A percentile compares a stretch with the other conserved stretches of the same genome.
Evolutionary conservation across 176 grass and related monocot genomes (phyloP).

Genomic region (Secale cereale): DNA sequence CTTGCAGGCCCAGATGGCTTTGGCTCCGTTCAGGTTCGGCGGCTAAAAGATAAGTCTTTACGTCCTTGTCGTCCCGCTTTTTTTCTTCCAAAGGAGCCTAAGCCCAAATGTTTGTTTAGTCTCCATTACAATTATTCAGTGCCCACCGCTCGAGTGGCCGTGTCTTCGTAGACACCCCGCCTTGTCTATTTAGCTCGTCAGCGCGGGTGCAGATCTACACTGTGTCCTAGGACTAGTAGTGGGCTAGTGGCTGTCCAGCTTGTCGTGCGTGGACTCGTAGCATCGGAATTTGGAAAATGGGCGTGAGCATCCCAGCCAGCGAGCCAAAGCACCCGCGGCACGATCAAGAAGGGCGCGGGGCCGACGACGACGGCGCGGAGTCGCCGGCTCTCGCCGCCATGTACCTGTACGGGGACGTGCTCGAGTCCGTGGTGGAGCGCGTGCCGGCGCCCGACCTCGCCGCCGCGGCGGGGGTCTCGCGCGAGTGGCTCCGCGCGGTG

Average conservation of each 20-base stretch:
- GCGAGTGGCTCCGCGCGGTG: constrained; percentile 69
- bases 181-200: not conserved
- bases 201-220: not conserved
- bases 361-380: not conserved
- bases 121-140: not conserved
- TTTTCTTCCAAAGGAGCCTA: not conserved
- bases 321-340: constrained; percentile 17
- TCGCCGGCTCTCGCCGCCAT: constrained; percentile 27
- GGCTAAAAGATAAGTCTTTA: not conserved
- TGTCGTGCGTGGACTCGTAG: not conserved
- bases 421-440: constrained; percentile 60
- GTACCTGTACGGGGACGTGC: constrained; percentile 71
- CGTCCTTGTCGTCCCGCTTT: constrained; percentile 5
- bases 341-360: not conserved
- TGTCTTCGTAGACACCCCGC: not conserved
- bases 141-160: not conserved
- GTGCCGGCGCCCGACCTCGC: constrained; percentile 62
- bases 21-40: not conserved
- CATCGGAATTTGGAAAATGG: constrained; percentile 1
- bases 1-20: not conserved
- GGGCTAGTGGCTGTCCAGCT: not conserved
- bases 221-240: not conserved
- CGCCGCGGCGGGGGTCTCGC: constrained; percentile 56
- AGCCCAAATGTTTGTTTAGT: not conserved
- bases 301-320: not conserved